phyloP scores from a whole-genome alignment of 306 rosid species.

The Psophocarpus tetragonolobus region DNA sequence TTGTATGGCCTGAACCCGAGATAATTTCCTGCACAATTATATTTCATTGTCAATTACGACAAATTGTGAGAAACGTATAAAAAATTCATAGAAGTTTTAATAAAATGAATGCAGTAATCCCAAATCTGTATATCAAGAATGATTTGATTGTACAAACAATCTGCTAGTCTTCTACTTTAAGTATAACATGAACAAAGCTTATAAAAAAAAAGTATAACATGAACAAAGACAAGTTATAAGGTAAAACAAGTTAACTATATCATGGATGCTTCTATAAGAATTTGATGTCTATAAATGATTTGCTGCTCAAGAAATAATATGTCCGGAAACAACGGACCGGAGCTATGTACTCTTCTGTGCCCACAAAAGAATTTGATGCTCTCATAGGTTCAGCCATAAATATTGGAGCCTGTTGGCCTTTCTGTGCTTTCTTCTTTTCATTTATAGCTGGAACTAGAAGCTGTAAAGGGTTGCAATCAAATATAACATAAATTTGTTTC shows the following conservation, averaged over 20 bases:
- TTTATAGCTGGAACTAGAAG: constrained; percentile 60
- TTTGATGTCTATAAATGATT: constrained; percentile 3
- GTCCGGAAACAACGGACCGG: constrained; percentile 63
- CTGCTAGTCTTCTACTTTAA: background rate
- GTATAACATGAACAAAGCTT: background rate
- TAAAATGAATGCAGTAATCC: constrained; percentile 1
- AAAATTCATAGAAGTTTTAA: constrained; percentile 8
- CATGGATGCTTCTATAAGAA: background rate
- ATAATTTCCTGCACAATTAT: constrained; percentile 81
- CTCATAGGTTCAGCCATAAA: constrained; percentile 96
- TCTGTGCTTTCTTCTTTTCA: constrained; percentile 67
- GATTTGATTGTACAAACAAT: background rate
- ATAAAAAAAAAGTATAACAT: no score
- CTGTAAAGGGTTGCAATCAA: constrained; percentile 45
- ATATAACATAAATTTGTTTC: background rate
- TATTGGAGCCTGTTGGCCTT: constrained; percentile 63
- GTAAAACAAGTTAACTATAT: background rate
- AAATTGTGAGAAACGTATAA: background rate
- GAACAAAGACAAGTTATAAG: background rate
- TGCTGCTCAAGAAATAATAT: background rate
- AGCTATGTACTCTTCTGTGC: constrained; percentile 98
- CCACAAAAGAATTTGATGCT: constrained; percentile 97
- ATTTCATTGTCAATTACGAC: constrained; percentile 11
- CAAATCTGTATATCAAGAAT: background rate
- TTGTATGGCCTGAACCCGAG: constrained; percentile 89